These are phyloP conservation scores for Magnusiomyces tetraspermus DNA, from an alignment of 1,139 yeast species.

Conservation along the genomic window DNA sequence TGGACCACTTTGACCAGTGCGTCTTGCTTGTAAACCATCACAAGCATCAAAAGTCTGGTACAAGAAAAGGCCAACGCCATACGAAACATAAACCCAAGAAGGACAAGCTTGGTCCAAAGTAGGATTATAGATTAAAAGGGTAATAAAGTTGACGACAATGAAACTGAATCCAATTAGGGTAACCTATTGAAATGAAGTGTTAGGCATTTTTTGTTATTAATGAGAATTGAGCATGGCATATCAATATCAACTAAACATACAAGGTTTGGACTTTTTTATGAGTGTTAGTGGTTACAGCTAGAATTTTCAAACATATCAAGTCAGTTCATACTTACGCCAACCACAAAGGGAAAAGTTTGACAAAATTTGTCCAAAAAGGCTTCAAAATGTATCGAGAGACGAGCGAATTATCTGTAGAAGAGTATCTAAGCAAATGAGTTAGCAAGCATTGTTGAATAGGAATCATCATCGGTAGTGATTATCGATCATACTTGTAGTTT, in stretches of 20 bases:
- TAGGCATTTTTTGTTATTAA: too few relatives aligned
- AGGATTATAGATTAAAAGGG: conserved; percentile 71
- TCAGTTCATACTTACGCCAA: conserved; percentile 46
- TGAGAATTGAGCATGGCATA: too few relatives aligned
- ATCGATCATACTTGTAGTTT: conserved; percentile 58
- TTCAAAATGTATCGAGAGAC: conserved; percentile 66
- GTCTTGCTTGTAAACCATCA: conserved; percentile 86
- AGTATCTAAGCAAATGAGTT: too few relatives aligned
- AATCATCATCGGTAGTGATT: too few relatives aligned
- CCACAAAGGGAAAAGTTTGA: conserved; percentile 64
- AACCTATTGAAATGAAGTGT: conserved; percentile 36
- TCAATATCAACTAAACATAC: conserved; percentile 16
- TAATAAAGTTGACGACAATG: conserved; percentile 51
- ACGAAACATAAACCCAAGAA: conserved; percentile 71
- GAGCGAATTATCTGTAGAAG: conserved; percentile 73
- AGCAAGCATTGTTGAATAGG: too few relatives aligned
- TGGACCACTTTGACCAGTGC: conserved; percentile 92
- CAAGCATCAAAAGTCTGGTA: conserved; percentile 96
- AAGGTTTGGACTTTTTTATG: conserved; percentile 23
- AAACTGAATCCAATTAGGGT: conserved; percentile 72
- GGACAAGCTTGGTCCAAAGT: conserved; percentile 51
- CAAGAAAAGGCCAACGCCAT: conserved; percentile 76
- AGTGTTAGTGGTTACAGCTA: too few relatives aligned
- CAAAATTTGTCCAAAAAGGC: conserved; percentile 64
- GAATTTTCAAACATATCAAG: not conserved